Evolutionary conservation across 2,329 filamentous ascomycete genomes (phyloP).

Genomic region (Botryotinia narcissicola): DNA sequence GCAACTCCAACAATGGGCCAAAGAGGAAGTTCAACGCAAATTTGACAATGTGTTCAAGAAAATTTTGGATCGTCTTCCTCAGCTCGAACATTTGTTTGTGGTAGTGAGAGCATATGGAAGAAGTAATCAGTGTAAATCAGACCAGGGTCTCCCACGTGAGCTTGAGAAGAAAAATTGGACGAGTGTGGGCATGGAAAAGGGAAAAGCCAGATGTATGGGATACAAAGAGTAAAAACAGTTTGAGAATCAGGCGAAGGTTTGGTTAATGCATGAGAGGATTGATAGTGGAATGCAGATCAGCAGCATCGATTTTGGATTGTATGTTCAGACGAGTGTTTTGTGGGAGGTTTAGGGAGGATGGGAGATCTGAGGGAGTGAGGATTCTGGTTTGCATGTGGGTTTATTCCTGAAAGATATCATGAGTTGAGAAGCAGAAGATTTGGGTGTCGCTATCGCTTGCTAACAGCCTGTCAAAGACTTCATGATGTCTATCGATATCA

Average conservation of each 20-base stretch:
- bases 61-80: neutral
- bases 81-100: neutral
- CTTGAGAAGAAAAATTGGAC: neutral
- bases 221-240: neutral
- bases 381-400: neutral
- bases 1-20: neutral
- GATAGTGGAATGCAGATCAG: neutral
- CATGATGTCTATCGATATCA: no score
- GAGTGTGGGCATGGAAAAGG: neutral
- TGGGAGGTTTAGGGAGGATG: neutral
- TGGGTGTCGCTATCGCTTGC: neutral
- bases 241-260: neutral
- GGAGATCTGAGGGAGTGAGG: neutral
- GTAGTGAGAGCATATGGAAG: neutral
- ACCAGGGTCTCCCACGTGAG: neutral
- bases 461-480: neutral
- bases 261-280: neutral
- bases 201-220: neutral
- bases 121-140: neutral
- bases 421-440: neutral
- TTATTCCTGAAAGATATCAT: no score
- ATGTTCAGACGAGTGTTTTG: neutral
- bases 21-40: neutral
- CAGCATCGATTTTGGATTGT: neutral
- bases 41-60: neutral